Percentiles rank a stretch among this genome's conserved stretches.
Conservation (phyloP, 2,329 filamentous ascomycete genomes). For the Thielaviopsis musarum region DNA sequence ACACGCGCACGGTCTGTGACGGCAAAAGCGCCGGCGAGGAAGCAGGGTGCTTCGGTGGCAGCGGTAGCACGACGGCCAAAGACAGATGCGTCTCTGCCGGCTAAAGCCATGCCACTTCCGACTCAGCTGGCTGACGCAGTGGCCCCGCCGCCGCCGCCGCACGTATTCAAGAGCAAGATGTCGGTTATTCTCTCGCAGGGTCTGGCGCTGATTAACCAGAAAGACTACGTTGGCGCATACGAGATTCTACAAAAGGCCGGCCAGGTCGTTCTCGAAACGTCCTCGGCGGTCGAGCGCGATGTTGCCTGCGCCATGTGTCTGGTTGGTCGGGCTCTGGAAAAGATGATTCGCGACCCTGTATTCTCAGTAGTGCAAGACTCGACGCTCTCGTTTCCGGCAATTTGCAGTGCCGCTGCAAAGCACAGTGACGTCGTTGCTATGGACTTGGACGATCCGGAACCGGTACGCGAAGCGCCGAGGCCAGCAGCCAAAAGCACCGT, state of each 20-base stretch:
- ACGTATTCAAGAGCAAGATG: constrained; percentile 19
- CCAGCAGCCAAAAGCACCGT: constrained; percentile 13
- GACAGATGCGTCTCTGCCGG: not conserved
- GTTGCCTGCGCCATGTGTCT: constrained; percentile 51
- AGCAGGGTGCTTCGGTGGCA: constrained; percentile 11
- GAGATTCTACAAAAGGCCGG: constrained; percentile 34
- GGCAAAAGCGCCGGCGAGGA: constrained; percentile 12
- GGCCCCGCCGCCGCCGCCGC: not conserved
- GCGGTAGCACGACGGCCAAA: not conserved
- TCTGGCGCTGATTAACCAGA: constrained; percentile 28
- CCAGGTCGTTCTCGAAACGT: constrained; percentile 6
- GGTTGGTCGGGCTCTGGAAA: constrained; percentile 49
- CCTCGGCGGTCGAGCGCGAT: constrained; percentile 29
- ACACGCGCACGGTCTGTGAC: constrained; percentile 12
- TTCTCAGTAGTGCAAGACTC: constrained; percentile 87
- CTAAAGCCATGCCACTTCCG: not conserved
- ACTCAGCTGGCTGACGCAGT: not conserved
- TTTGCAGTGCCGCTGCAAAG: constrained; percentile 24
- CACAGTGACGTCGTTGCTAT: constrained; percentile 1
- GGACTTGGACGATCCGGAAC: constrained; percentile 13
- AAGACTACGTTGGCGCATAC: constrained; percentile 42
- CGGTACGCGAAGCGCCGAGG: constrained; percentile 9
- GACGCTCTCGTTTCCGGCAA: constrained; percentile 69
- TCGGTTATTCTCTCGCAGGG: constrained; percentile 23
- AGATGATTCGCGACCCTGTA: constrained; percentile 64